phyloP scores from a whole-genome alignment of 176 grass and related monocot genomes.

The Zea mays region DNA sequence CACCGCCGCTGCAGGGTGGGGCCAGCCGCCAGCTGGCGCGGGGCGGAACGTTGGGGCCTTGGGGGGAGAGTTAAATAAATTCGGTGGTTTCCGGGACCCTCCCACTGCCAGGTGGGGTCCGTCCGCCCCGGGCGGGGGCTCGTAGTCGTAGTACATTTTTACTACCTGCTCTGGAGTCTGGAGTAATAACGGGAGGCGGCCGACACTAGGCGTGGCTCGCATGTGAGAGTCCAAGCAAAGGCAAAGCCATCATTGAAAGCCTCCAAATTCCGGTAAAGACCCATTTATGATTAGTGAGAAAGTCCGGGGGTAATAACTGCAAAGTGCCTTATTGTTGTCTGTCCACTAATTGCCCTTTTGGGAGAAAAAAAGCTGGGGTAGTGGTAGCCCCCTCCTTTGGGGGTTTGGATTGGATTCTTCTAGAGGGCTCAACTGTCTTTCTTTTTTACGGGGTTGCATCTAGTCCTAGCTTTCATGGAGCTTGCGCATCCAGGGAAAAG shows the following conservation, averaged over 20 bases:
- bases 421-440: neutral
- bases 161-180: too few relatives aligned
- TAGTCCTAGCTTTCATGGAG: neutral
- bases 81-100: neutral
- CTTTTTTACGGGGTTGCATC: neutral
- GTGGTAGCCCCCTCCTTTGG: neutral
- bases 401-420: constrained; percentile 1
- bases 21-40: neutral
- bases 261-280: neutral
- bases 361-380: too few relatives aligned
- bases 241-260: constrained; percentile 12
- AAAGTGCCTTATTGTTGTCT: neutral
- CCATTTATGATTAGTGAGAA: neutral
- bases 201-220: constrained; percentile 20
- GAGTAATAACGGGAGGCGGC: neutral
- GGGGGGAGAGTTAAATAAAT: neutral
- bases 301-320: neutral
- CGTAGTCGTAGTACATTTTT: too few relatives aligned
- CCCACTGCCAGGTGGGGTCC: neutral
- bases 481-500: constrained; percentile 4
- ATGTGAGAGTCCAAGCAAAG: constrained; percentile 25
- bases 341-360: neutral
- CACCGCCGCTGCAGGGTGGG: constrained; percentile 18
- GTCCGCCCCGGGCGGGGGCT: neutral
- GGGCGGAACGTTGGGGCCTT: neutral